A percentile compares a stretch with the other conserved stretches of the same genome.
Conservation (phyloP, 805 yeast species). For the Monosporozyma aquatica region DNA sequence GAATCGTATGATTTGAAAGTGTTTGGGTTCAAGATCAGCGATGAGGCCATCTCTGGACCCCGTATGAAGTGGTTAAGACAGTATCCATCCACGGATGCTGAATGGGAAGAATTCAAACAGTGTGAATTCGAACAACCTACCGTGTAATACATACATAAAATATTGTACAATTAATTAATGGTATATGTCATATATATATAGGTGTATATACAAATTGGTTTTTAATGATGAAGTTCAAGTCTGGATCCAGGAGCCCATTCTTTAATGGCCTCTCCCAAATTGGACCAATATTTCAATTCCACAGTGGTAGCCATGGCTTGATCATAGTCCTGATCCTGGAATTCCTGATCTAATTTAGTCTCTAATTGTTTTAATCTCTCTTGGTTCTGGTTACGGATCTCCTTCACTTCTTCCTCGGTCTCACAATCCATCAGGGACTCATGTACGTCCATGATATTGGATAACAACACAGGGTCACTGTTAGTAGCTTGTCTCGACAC, state of each 20-base stretch:
- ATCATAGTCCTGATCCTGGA: constrained; percentile 41
- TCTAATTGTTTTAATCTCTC: constrained; percentile 43
- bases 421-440: constrained; percentile 68
- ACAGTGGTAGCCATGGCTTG: constrained; percentile 58
- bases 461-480: constrained; percentile 48
- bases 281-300: constrained; percentile 74
- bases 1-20: constrained; percentile 56
- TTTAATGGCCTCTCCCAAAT: constrained; percentile 60
- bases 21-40: constrained; percentile 80
- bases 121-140: constrained; percentile 57
- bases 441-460: constrained; percentile 76
- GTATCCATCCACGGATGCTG: constrained; percentile 55
- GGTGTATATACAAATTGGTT: too few relatives aligned
- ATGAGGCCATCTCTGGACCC: constrained; percentile 72
- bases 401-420: constrained; percentile 47
- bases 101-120: constrained; percentile 49
- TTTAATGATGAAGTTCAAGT: constrained; percentile 52
- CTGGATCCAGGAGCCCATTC: constrained; percentile 69
- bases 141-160: not conserved
- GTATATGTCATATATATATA: too few relatives aligned
- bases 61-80: constrained; percentile 92
- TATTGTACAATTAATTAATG: too few relatives aligned
- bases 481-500: constrained; percentile 36
- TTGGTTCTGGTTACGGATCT: constrained; percentile 47
- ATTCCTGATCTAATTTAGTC: constrained; percentile 37